A percentile compares a stretch with the other conserved stretches of the same genome.
Evolutionary conservation across 1,284 basidiomycete genomes (phyloP).

Genomic region (Moesziomyces aphidis): DNA sequence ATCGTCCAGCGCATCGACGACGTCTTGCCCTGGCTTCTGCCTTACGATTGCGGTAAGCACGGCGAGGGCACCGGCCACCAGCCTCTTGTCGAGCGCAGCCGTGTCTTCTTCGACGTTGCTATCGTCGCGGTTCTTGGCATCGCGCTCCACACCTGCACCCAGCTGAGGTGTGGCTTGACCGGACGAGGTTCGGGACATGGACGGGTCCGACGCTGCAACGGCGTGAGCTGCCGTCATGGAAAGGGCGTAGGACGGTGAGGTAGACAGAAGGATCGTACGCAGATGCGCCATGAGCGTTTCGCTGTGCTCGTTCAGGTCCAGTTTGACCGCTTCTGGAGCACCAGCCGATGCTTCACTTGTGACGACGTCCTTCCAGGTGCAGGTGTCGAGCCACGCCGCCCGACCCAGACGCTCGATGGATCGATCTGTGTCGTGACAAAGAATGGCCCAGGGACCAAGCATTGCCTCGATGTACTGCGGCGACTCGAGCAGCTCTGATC

Average conservation of each 20-base stretch:
- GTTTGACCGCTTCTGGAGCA: not conserved
- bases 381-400: constrained; percentile 71
- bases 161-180: constrained; percentile 27
- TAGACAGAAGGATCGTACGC: constrained; percentile 42
- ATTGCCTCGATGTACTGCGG: constrained; percentile 77
- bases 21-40: constrained; percentile 9
- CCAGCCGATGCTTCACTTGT: not conserved
- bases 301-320: constrained; percentile 32
- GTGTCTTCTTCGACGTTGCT: constrained; percentile 64
- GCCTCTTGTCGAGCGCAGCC: constrained; percentile 58
- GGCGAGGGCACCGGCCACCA: constrained; percentile 61
- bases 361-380: constrained; percentile 12
- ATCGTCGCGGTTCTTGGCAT: constrained; percentile 66
- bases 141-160: constrained; percentile 33
- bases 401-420: constrained; percentile 73
- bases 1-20: constrained; percentile 33
- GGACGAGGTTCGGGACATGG: constrained; percentile 36
- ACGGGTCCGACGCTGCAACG: constrained; percentile 17
- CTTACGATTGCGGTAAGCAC: constrained; percentile 43
- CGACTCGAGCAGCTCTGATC: constrained; percentile 74
- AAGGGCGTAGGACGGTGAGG: constrained; percentile 48
- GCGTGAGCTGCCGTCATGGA: constrained; percentile 49
- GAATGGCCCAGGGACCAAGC: constrained; percentile 83
- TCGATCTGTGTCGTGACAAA: constrained; percentile 79
- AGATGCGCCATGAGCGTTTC: constrained; percentile 42